Evolutionary conservation across 2,329 filamentous ascomycete species (phyloP).

Genomic region (Coniochaeta prunicola): DNA sequence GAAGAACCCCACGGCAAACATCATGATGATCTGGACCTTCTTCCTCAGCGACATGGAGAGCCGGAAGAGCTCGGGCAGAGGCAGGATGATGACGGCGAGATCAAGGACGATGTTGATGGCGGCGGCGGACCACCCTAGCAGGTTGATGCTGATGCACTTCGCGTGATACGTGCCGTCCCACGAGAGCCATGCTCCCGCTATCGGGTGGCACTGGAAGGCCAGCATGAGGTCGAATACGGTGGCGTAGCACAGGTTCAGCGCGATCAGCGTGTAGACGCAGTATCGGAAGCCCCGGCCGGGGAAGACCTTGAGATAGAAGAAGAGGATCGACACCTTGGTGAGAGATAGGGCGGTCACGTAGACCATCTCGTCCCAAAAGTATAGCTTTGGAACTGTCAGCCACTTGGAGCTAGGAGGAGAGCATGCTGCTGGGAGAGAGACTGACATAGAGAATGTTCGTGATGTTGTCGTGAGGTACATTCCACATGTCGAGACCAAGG

Average conservation of each 20-base stretch:
- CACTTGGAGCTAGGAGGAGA: background rate
- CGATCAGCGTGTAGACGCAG: conserved; percentile 17
- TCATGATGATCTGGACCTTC: conserved; percentile 24
- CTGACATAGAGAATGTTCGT: conserved; percentile 29
- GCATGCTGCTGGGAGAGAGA: background rate
- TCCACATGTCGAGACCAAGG: conserved; percentile 37
- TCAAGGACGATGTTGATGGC: conserved; percentile 23
- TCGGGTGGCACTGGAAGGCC: conserved; percentile 22
- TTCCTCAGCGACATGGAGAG: conserved; percentile 21
- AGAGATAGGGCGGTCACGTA: conserved; percentile 20
- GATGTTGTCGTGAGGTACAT: conserved; percentile 30
- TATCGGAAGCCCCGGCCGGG: conserved; percentile 20
- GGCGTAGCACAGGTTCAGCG: conserved; percentile 16
- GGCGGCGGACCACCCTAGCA: conserved; percentile 23
- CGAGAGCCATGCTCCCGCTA: conserved; percentile 19
- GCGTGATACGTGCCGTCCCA: conserved; percentile 24
- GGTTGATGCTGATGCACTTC: conserved; percentile 22
- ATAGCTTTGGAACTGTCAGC: conserved; percentile 12
- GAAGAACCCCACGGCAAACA: conserved; percentile 27
- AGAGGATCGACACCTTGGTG: conserved; percentile 26
- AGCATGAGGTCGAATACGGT: conserved; percentile 18
- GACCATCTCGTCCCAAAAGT: conserved; percentile 20
- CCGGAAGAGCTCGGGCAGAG: conserved; percentile 19
- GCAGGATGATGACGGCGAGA: conserved; percentile 21
- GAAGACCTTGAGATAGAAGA: conserved; percentile 27